Conservation (phyloP, 805 yeast species). For the Zygotorulaspora chibaensis region DNA sequence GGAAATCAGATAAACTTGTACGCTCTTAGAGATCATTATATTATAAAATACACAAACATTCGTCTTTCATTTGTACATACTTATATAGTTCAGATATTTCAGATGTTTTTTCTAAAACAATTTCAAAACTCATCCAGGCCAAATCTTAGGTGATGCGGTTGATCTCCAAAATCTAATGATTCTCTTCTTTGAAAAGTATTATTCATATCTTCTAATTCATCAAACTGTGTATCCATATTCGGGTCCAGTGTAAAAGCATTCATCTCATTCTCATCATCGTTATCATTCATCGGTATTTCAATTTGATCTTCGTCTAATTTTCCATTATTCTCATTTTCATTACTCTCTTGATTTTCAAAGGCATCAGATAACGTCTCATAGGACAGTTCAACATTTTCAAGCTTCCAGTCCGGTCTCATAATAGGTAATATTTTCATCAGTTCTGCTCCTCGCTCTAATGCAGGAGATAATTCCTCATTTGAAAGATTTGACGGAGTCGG, state of each 20-base stretch:
- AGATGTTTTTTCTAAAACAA: neutral
- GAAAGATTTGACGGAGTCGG: slow-evolving; percentile 11
- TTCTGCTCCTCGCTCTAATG: slow-evolving; percentile 6
- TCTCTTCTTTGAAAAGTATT: slow-evolving; percentile 34
- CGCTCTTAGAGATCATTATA: slow-evolving; percentile 11
- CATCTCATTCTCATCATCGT: neutral
- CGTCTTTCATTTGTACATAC: neutral
- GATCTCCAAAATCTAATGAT: slow-evolving; percentile 27
- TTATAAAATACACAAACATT: neutral
- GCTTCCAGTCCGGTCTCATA: slow-evolving; percentile 32
- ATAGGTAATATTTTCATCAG: slow-evolving; percentile 41
- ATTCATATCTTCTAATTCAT: slow-evolving; percentile 33
- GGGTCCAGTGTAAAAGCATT: slow-evolving; percentile 11
- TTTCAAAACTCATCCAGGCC: slow-evolving; percentile 12
- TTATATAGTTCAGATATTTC: too few relatives aligned
- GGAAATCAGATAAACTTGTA: slow-evolving; percentile 9
- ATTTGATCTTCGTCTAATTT: slow-evolving; percentile 5
- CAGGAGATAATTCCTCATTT: slow-evolving; percentile 4
- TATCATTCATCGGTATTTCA: slow-evolving; percentile 6
- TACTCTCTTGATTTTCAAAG: slow-evolving; percentile 8
- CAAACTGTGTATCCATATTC: slow-evolving; percentile 23
- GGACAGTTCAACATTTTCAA: slow-evolving; percentile 31
- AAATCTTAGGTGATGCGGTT: slow-evolving; percentile 9
- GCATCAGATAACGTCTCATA: slow-evolving; percentile 22
- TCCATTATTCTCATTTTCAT: slow-evolving; percentile 8